A percentile compares a stretch with the other conserved stretches of the same genome.
These are phyloP conservation scores for Neoboletus magnificus DNA, from an alignment of 768 basidiomycete species.

Conservation along the genomic window DNA sequence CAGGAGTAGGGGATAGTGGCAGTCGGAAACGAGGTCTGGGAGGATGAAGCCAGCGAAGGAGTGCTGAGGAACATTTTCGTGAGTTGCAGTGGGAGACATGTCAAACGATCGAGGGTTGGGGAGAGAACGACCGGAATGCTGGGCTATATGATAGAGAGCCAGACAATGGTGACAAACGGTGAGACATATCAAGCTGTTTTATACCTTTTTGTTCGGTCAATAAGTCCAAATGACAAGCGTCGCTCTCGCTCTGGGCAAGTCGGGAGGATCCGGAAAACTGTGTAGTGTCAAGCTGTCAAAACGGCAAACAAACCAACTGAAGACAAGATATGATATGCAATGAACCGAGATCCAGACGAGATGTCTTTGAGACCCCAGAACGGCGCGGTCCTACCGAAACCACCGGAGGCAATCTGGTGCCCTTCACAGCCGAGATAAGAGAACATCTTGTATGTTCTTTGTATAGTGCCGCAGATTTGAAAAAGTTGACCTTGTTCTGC, in stretches of 20 bases:
- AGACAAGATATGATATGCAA: background rate
- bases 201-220: constrained; percentile 20
- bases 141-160: constrained; percentile 14
- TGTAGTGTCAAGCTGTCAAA: constrained; percentile 4
- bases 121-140: background rate
- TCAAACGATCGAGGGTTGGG: background rate
- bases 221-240: constrained; percentile 3
- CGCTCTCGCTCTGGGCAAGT: background rate
- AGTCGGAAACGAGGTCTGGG: constrained; percentile 41
- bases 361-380: background rate
- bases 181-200: constrained; percentile 25
- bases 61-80: constrained; percentile 8
- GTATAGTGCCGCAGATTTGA: background rate
- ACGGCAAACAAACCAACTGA: constrained; percentile 1
- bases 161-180: constrained; percentile 12
- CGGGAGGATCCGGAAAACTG: constrained; percentile 1
- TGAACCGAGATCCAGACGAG: background rate
- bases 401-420: background rate
- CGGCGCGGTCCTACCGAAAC: background rate
- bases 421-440: background rate
- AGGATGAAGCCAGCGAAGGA: constrained; percentile 31
- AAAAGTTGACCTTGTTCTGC: background rate
- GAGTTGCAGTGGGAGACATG: constrained; percentile 28
- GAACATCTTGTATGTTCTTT: background rate
- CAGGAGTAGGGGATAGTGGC: constrained; percentile 36